Base-by-base conservation (phyloP, 164 flowering plant genomes). In the Paratinospora sagittata region DNA sequence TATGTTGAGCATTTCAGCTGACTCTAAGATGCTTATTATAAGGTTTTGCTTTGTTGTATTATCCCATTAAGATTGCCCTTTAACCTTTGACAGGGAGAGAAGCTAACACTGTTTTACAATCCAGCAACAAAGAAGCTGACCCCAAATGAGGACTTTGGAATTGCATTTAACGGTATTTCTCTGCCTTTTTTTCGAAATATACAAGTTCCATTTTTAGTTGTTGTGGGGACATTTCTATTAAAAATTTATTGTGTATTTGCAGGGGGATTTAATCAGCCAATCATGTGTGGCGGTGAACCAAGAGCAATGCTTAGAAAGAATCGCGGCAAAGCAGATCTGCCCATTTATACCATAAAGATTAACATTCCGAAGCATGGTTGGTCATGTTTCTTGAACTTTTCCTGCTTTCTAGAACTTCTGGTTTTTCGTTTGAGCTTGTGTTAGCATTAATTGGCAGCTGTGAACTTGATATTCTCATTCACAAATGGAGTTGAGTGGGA, bases 191-290 rank as follows among this genome's bases (percentile, higher is more conserved):
- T 41, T 21, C 4, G 36, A 6, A 45, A 34, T 24, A 8, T 19
- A 30, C n/a, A n/a, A 27, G 10, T 3, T 63, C 47, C 41, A n/a
- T 39, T 45, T 36, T 21, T 34, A 14, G 12, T 49, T 24, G 21
- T 21, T 17, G 47, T 9, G 14, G 47, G 2, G 3, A 43, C 14
- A 9, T 12, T 43, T 39, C 43, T 8, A 6, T 55, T 8, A 55
- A 19, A 9, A 55, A 19, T 27, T 21, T 11, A 13, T 55, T 65
- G 0, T 8, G 21, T 30, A 13, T 21, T 55, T 55, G n/a, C 83
- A 91, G 97, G 97, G 73, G 97, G 98, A 11, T 94, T 94, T 73
- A 94, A 94, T 84, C 98, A 94, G 83, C 97, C 98, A 0, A 88
- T 91, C 55, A 93, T 93, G 97, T 93, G 96, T 76, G 95, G 98